phyloP scores from a whole-genome alignment of 1,139 yeast genomes.

The Protomyces gravidus region DNA sequence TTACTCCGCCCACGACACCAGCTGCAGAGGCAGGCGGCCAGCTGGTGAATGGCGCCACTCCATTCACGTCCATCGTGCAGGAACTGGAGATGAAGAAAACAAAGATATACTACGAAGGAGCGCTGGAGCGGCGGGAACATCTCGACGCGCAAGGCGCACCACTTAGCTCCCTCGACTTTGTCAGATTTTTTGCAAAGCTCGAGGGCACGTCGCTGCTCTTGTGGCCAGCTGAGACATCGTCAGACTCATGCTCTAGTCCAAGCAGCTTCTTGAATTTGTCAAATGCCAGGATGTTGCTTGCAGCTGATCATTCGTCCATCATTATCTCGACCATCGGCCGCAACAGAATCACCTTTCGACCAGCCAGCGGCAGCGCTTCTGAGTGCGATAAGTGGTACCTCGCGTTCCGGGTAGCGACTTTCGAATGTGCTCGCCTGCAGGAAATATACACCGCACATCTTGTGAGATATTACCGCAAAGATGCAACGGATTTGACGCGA shows the following conservation, averaged over 20 bases:
- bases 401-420: constrained; percentile 7
- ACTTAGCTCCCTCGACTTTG: not conserved
- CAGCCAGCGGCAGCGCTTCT: not conserved
- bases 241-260: not conserved
- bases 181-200: not conserved
- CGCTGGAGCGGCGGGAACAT: constrained; percentile 3
- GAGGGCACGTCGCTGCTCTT: not conserved
- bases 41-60: too few relatives aligned
- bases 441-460: constrained; percentile 17
- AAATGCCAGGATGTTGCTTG: constrained; percentile 6
- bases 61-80: not conserved
- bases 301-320: not conserved
- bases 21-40: too few relatives aligned
- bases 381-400: constrained; percentile 6
- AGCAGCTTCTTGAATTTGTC: constrained; percentile 11
- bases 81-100: constrained; percentile 6
- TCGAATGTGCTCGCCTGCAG: constrained; percentile 21
- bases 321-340: constrained; percentile 11
- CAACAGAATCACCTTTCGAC: constrained; percentile 1
- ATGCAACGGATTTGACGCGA: not conserved
- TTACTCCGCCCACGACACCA: too few relatives aligned
- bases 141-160: not conserved
- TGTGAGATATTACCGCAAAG: constrained; percentile 1
- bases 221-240: not conserved
- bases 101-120: constrained; percentile 18